Evolutionary conservation across 495 filamentous ascomycete genomes (phyloP).

Genomic region (Aspergillus wentii): DNA sequence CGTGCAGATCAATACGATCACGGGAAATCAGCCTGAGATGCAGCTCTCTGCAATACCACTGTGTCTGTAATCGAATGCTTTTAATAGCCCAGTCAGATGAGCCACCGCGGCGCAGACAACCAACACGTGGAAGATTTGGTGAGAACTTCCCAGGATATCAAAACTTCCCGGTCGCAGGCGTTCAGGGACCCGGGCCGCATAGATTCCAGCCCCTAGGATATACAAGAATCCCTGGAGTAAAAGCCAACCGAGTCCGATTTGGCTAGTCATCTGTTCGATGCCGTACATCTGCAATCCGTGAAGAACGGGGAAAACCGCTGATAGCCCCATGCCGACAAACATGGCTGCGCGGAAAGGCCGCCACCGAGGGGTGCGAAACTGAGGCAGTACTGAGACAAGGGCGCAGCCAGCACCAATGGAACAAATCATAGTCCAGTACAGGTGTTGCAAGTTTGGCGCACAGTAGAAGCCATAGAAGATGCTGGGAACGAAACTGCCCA

Average conservation of each 20-base stretch:
- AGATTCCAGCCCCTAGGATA: constrained; percentile 78
- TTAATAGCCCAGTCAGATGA: constrained; percentile 53
- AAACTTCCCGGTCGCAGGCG: constrained; percentile 47
- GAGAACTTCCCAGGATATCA: constrained; percentile 57
- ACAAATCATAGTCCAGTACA: constrained; percentile 79
- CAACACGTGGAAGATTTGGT: constrained; percentile 63
- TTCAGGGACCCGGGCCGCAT: constrained; percentile 60
- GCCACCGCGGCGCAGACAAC: constrained; percentile 55
- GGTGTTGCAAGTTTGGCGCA: constrained; percentile 50
- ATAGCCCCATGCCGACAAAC: constrained; percentile 87
- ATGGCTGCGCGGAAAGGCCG: constrained; percentile 83
- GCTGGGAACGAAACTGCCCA: constrained; percentile 80
- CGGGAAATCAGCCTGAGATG: too few relatives aligned
- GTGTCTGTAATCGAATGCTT: constrained; percentile 54
- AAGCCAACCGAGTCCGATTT: constrained; percentile 84
- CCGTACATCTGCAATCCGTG: constrained; percentile 68
- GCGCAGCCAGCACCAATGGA: constrained; percentile 70
- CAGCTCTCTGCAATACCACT: constrained; percentile 38
- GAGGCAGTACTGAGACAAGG: constrained; percentile 67
- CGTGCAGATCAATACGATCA: too few relatives aligned
- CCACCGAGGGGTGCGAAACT: constrained; percentile 76
- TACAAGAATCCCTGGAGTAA: constrained; percentile 76
- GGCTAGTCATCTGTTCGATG: constrained; percentile 48
- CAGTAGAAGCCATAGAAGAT: constrained; percentile 85
- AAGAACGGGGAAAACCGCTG: constrained; percentile 72